phyloP scores from a whole-genome alignment of 208 protist genomes.

The Vickermania spadyakhi region DNA sequence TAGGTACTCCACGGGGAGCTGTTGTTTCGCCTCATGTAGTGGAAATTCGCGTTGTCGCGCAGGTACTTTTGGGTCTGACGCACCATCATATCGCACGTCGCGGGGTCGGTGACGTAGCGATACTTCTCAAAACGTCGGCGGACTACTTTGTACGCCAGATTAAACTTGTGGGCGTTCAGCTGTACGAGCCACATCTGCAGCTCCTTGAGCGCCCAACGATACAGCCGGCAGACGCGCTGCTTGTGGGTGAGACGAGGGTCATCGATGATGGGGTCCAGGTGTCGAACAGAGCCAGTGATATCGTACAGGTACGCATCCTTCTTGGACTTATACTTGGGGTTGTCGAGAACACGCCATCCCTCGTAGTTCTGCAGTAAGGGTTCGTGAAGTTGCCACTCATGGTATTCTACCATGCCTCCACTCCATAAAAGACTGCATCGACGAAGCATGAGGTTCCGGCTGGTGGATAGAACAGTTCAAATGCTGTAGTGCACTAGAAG shows the following conservation, averaged over 20 bases:
- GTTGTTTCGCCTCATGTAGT: conserved; percentile 82
- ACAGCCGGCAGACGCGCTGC: conserved; percentile 86
- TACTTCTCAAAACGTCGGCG: conserved; percentile 83
- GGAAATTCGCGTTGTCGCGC: conserved; percentile 72
- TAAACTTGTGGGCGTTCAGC: conserved; percentile 84
- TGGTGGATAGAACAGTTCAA: neutral
- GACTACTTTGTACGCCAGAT: conserved; percentile 85
- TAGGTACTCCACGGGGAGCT: conserved; percentile 70
- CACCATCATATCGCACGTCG: conserved; percentile 90
- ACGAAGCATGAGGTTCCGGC: conserved; percentile 84
- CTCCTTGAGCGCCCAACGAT: conserved; percentile 84
- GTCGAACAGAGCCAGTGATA: conserved; percentile 67
- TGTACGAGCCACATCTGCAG: conserved; percentile 84
- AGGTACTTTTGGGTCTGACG: conserved; percentile 88
- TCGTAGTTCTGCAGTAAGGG: conserved; percentile 88
- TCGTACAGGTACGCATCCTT: conserved; percentile 77
- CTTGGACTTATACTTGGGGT: conserved; percentile 78
- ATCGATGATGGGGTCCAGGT: conserved; percentile 88
- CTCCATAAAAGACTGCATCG: conserved; percentile 58
- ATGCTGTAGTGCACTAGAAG: neutral
- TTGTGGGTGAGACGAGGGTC: conserved; percentile 90
- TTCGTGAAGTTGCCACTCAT: conserved; percentile 88
- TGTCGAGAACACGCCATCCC: conserved; percentile 88
- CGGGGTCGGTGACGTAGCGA: conserved; percentile 84
- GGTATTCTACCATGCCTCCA: conserved; percentile 85